Evolutionary conservation across 2,329 filamentous ascomycete species (phyloP).

Genomic region (Bertia moriformis): DNA sequence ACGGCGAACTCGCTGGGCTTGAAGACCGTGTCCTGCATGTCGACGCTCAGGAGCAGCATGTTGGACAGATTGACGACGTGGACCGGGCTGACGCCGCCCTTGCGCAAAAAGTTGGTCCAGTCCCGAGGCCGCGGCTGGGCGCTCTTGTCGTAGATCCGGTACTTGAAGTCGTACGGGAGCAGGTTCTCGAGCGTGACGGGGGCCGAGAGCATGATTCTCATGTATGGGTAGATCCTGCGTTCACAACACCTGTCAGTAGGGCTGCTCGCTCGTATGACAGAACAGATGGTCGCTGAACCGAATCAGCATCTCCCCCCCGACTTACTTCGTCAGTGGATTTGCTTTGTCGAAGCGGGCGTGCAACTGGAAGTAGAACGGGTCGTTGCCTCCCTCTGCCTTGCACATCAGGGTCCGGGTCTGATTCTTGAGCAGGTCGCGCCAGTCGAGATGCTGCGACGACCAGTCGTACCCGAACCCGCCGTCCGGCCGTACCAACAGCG

Average conservation of each 20-base stretch:
- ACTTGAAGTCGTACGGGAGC: conserved; percentile 95
- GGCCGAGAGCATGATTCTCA: conserved; percentile 81
- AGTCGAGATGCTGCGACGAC: conserved; percentile 81
- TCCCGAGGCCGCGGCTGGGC: conserved; percentile 70
- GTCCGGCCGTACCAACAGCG: conserved; percentile 74
- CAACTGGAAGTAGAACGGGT: conserved; percentile 94
- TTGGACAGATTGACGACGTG: conserved; percentile 95
- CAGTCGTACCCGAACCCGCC: conserved; percentile 93
- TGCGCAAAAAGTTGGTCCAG: conserved; percentile 95
- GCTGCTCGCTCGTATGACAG: neutral
- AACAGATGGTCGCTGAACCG: neutral
- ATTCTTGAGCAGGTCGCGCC: conserved; percentile 75
- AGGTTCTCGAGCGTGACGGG: conserved; percentile 90
- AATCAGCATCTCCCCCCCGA: conserved; percentile 5
- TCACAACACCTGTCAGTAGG: neutral
- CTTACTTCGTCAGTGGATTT: conserved; percentile 63
- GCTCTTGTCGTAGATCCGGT: conserved; percentile 96
- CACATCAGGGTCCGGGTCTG: conserved; percentile 82
- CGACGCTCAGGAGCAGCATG: conserved; percentile 76
- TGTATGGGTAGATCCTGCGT: conserved; percentile 73
- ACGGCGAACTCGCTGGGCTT: conserved; percentile 93
- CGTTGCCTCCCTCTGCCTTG: conserved; percentile 51
- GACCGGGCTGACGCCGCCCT: conserved; percentile 90
- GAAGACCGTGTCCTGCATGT: conserved; percentile 92
- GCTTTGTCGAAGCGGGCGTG: conserved; percentile 73